Percentiles rank a stretch among this genome's conserved stretches.
Conservation (phyloP, 83 land plant genomes). For the Diphasiastrum complanatum region DNA sequence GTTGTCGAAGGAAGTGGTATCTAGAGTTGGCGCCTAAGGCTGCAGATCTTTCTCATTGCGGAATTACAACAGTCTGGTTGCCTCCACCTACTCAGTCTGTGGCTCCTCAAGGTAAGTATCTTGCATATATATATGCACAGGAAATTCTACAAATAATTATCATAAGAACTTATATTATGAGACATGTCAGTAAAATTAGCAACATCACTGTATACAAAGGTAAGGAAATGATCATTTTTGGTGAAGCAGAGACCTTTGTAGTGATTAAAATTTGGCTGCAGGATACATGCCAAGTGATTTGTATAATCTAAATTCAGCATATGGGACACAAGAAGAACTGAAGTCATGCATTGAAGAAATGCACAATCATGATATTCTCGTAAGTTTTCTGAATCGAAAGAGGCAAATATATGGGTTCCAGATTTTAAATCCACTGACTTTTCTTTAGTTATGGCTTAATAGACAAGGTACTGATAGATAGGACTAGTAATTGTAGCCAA, state of each 20-base stretch:
- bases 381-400: slow-evolving; percentile 10
- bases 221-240: background rate
- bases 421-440: background rate
- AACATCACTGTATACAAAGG: background rate
- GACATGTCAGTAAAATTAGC: background rate
- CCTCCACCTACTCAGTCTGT: slow-evolving; percentile 87
- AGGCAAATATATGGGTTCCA: background rate
- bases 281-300: slow-evolving; percentile 81
- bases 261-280: too few species aligned
- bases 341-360: slow-evolving; percentile 60
- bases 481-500: too few species aligned
- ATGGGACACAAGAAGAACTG: slow-evolving; percentile 60
- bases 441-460: background rate
- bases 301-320: slow-evolving; percentile 67
- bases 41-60: slow-evolving; percentile 56
- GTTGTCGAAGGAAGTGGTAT: slow-evolving; percentile 65
- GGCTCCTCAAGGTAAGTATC: slow-evolving; percentile 27
- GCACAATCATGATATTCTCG: slow-evolving; percentile 66
- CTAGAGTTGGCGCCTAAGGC: slow-evolving; percentile 59
- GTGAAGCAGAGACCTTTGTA: too few species aligned
- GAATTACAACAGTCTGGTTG: slow-evolving; percentile 72
- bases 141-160: too few species aligned
- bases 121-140: background rate
- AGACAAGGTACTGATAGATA: too few species aligned
- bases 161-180: too few species aligned